These are phyloP conservation scores for Fusarium sp. DNA, from an alignment of 2,329 filamentous ascomycete genomes.

Conservation along the genomic window DNA sequence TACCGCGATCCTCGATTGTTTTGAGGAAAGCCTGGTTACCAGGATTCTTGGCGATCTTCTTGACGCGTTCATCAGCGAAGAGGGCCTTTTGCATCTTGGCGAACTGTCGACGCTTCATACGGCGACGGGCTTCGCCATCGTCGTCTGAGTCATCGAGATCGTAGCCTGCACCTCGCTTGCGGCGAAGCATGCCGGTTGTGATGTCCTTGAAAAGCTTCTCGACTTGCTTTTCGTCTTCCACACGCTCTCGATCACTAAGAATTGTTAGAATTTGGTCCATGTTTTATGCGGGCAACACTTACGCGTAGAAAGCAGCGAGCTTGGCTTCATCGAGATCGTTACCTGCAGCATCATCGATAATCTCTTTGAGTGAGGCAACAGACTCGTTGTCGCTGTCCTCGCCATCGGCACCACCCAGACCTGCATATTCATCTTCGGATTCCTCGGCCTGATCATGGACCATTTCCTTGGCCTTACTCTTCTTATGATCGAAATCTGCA, in stretches of 20 bases:
- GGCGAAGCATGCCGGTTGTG: conserved; percentile 87
- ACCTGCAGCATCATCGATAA: conserved; percentile 89
- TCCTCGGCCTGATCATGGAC: conserved; percentile 95
- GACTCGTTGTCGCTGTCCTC: conserved; percentile 84
- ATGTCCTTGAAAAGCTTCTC: conserved; percentile 95
- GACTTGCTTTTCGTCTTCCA: conserved; percentile 86
- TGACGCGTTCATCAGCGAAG: conserved; percentile 89
- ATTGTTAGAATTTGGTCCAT: conserved; percentile 29
- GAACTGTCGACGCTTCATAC: conserved; percentile 89
- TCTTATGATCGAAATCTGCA: conserved; percentile 84
- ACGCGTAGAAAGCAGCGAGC: conserved; percentile 90
- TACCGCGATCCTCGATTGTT: conserved; percentile 86
- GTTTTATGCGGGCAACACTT: conserved; percentile 63
- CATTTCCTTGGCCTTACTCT: conserved; percentile 88
- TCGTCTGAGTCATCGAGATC: conserved; percentile 94
- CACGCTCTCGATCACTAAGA: conserved; percentile 81
- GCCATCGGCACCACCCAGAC: conserved; percentile 89
- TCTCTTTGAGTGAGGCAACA: conserved; percentile 81
- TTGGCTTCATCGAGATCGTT: conserved; percentile 85
- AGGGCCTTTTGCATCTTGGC: conserved; percentile 92
- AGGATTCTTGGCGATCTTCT: conserved; percentile 89
- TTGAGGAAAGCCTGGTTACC: conserved; percentile 92
- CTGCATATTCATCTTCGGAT: conserved; percentile 98
- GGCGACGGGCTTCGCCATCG: conserved; percentile 81
- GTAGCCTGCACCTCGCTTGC: conserved; percentile 85